Conservation (phyloP, 768 basidiomycete species). For the Tulasnella sp. region DNA sequence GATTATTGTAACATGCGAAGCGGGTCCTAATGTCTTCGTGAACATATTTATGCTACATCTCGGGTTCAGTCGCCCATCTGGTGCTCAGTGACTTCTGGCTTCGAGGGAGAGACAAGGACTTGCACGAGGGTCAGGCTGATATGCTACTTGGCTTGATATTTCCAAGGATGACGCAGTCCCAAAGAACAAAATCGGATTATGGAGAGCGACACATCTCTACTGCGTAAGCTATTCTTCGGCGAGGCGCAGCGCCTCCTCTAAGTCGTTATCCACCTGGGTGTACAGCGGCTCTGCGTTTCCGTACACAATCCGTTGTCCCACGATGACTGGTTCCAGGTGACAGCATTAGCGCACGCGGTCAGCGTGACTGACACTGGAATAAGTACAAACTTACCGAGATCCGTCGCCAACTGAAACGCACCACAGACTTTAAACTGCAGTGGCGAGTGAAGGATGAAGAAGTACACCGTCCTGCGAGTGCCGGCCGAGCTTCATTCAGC, state of each 20-base stretch:
- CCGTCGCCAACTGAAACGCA: conserved; percentile 72
- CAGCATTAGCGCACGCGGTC: background rate
- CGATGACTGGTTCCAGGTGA: conserved; percentile 37
- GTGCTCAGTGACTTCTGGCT: too few species aligned
- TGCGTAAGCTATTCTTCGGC: conserved; percentile 34
- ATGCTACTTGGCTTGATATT: too few species aligned
- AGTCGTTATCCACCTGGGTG: conserved; percentile 45
- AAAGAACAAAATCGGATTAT: too few species aligned
- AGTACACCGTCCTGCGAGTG: conserved; percentile 59
- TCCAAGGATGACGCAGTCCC: too few species aligned
- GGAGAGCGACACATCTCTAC: too few species aligned
- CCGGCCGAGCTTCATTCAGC: too few species aligned
- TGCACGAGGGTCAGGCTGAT: too few species aligned
- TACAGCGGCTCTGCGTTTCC: conserved; percentile 52
- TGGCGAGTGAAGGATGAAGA: conserved; percentile 61
- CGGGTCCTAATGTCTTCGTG: too few species aligned
- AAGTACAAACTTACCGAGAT: conserved; percentile 45
- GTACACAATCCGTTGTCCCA: conserved; percentile 63
- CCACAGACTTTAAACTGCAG: conserved; percentile 68
- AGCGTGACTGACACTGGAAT: background rate
- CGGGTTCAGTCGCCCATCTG: too few species aligned
- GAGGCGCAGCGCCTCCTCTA: conserved; percentile 65
- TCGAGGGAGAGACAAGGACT: too few species aligned
- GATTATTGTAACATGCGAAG: too few species aligned
- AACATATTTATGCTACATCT: too few species aligned